These are phyloP conservation scores for Cyphellophora europaea DNA, from an alignment of 2,329 filamentous ascomycete species.

Conservation along the genomic window DNA sequence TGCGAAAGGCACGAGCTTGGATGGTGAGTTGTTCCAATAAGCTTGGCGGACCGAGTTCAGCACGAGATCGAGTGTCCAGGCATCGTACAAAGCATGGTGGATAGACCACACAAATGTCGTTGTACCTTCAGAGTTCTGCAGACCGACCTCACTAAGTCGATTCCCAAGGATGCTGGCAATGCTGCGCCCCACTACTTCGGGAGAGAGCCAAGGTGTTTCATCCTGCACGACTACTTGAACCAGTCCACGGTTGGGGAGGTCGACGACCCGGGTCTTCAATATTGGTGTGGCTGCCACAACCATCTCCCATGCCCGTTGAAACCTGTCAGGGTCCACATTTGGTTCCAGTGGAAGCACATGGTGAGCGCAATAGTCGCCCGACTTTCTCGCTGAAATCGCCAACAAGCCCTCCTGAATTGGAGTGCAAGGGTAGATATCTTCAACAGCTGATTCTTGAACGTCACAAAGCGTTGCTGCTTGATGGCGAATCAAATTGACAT, in stretches of 20 bases:
- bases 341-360: constrained; percentile 32
- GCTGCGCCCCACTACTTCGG: too few relatives aligned
- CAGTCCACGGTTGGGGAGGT: constrained; percentile 27
- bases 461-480: constrained; percentile 30
- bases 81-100: constrained; percentile 46
- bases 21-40: constrained; percentile 20
- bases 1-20: constrained; percentile 29
- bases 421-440: constrained; percentile 35
- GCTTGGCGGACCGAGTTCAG: constrained; percentile 27
- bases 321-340: constrained; percentile 32
- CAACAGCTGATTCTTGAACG: constrained; percentile 21
- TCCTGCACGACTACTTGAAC: constrained; percentile 34
- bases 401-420: constrained; percentile 36
- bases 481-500: constrained; percentile 22
- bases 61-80: constrained; percentile 32
- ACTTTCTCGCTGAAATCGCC: constrained; percentile 37
- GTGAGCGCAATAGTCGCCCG: constrained; percentile 40
- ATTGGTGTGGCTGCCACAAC: constrained; percentile 37
- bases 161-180: constrained; percentile 26
- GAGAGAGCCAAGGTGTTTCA: too few relatives aligned
- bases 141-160: too few relatives aligned
- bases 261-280: constrained; percentile 39
- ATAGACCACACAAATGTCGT: constrained; percentile 39
- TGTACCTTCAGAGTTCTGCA: constrained; percentile 14
- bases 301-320: constrained; percentile 39